Percentiles rank a stretch among this genome's conserved stretches.
Evolutionary conservation across 495 filamentous ascomycete genomes (phyloP).

Genomic region (Paragyromitra xinjiangensis): DNA sequence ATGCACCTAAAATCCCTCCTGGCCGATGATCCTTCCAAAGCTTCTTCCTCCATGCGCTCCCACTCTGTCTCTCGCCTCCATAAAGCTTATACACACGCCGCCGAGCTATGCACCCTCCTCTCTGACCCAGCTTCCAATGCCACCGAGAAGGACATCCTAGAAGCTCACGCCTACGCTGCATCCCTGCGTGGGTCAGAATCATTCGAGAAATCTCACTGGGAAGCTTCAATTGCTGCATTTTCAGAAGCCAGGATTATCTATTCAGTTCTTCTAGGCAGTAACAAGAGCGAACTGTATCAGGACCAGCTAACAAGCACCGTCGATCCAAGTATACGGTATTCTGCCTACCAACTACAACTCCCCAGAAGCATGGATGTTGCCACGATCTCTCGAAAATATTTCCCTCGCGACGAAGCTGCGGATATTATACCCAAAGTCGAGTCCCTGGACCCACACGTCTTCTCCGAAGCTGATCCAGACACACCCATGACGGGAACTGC

Average conservation of each 20-base stretch:
- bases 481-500: conserved; percentile 65
- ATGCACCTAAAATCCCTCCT: conserved; percentile 91
- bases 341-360: conserved; percentile 87
- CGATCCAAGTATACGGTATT: conserved; percentile 93
- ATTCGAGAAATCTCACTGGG: conserved; percentile 89
- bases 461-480: conserved; percentile 71
- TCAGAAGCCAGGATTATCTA: conserved; percentile 85
- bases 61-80: conserved; percentile 87
- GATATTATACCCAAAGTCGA: conserved; percentile 72
- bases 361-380: conserved; percentile 82
- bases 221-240: conserved; percentile 76
- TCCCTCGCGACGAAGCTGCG: conserved; percentile 68
- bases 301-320: conserved; percentile 85
- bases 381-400: conserved; percentile 76
- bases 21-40: conserved; percentile 77
- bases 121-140: conserved; percentile 68
- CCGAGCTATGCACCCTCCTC: conserved; percentile 72
- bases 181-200: conserved; percentile 75
- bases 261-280: conserved; percentile 66
- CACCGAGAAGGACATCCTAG: conserved; percentile 75
- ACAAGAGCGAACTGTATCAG: conserved; percentile 77
- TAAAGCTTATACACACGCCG: conserved; percentile 77
- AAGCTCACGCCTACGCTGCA: conserved; percentile 84
- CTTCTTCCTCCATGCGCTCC: conserved; percentile 78
- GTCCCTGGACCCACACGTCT: conserved; percentile 73